Base-by-base conservation (phyloP, 495 filamentous ascomycete species). In the Pyrenula massariospora region DNA sequence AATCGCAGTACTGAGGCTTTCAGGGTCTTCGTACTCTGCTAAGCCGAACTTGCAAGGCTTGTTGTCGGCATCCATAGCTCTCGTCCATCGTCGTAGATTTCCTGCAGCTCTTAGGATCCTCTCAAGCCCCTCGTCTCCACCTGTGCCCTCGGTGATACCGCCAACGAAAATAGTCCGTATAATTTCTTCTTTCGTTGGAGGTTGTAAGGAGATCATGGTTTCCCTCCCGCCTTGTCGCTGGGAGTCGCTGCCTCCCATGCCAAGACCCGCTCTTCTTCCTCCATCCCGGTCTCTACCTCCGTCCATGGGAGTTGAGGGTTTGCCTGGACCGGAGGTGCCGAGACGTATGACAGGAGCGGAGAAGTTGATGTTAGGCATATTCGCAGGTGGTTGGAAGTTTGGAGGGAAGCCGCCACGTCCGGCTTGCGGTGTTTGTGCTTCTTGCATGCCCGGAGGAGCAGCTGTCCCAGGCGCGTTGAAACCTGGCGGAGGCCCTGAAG, bases 331-430 rank as follows among this genome's bases (percentile, higher is more conserved):
- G 10, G 82, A 79, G 2, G 79, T 82, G 10, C 92, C 92, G 36
- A 99, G 77, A 22, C 93, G 88, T 68, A 99, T 97, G 36, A 97
- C 92, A 53, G 94, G 91, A 20, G 93, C 94, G 66, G 86, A 93
- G 72, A 96, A 95, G 73, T 99, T 96, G 73, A 98, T 96, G 69
- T 95, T 93, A 10, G 93, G 91, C 77, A 96, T 86, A 65, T 93
- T 95, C 49, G 89, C 74, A 22, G 91, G 92, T 22, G 89, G 82
- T 75, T 95, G 90, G 68, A 96, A 96, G 67, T 85, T 86, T 25
- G 86, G 74, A 56, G 88, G 87, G 60, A 94, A 84, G 60, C 85
- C 86, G 58, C 80, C 84, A 73, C 88, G 84, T 68, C 83, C 85
- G 71, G 79, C 75, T 20, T 24, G 19, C 24, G 75, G 67, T 75